These are phyloP conservation scores for Thermomucor indicae-seudaticae DNA, from an alignment of 371 early-diverging fungal genomes.

Conservation along the genomic window DNA sequence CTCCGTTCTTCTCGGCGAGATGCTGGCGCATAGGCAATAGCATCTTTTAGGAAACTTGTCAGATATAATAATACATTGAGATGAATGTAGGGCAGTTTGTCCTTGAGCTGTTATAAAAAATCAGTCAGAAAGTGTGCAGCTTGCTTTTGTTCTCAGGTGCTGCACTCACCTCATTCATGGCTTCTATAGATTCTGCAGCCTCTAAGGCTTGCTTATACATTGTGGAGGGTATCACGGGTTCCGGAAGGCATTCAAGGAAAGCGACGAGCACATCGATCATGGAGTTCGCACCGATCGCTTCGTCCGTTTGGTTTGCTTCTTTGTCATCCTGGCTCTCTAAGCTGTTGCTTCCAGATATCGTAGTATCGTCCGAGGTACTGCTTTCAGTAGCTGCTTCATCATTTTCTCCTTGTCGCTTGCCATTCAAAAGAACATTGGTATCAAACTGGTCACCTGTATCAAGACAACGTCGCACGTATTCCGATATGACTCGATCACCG, in stretches of 20 bases:
- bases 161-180: slow-evolving; percentile 39
- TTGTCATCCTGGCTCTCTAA: background rate
- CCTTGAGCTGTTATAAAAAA: slow-evolving; percentile 33
- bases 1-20: slow-evolving; percentile 25
- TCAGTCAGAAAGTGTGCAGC: background rate
- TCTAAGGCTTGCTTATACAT: slow-evolving; percentile 63
- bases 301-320: slow-evolving; percentile 2
- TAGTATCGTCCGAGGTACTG: background rate
- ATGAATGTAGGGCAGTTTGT: slow-evolving; percentile 61
- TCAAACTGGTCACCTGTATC: slow-evolving; percentile 78
- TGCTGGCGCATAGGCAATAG: slow-evolving; percentile 42
- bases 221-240: slow-evolving; percentile 68
- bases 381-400: too few species aligned
- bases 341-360: background rate
- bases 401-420: too few species aligned
- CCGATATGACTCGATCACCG: slow-evolving; percentile 64
- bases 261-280: slow-evolving; percentile 73
- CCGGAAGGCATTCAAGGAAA: slow-evolving; percentile 71
- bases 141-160: background rate
- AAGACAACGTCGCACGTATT: slow-evolving; percentile 76
- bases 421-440: slow-evolving; percentile 38
- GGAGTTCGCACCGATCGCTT: slow-evolving; percentile 63
- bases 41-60: slow-evolving; percentile 69
- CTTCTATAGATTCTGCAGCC: slow-evolving; percentile 44
- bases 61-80: slow-evolving; percentile 73